Conservation (phyloP, 345 rosid species). For the Isatis tinctoria region DNA sequence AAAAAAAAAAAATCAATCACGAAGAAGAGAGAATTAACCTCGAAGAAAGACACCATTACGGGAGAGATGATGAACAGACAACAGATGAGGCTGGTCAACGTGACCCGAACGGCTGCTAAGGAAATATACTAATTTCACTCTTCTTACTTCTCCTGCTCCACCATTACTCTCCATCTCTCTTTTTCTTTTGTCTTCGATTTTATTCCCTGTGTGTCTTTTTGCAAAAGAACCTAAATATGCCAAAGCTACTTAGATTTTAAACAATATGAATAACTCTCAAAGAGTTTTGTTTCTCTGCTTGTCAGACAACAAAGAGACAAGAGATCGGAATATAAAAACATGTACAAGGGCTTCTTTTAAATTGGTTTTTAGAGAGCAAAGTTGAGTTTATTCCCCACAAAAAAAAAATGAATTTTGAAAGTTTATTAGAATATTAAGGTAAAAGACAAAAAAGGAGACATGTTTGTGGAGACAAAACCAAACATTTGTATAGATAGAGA, state of each 20-base stretch:
- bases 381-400: neutral
- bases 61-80: constrained; percentile 49
- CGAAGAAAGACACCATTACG: constrained; percentile 56
- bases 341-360: constrained; percentile 5
- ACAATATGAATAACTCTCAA: neutral
- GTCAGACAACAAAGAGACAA: constrained; percentile 27
- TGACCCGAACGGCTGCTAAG: constrained; percentile 50
- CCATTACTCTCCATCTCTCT: constrained; percentile 30
- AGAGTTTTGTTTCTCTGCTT: constrained; percentile 18
- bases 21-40: constrained; percentile 34
- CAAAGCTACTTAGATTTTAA: constrained; percentile 11
- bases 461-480: constrained; percentile 28
- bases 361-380: neutral
- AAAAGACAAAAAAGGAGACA: constrained; percentile 19
- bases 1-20: neutral
- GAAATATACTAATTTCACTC: constrained; percentile 65
- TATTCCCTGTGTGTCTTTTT: constrained; percentile 19
- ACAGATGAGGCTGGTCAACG: constrained; percentile 73
- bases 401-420: constrained; percentile 13
- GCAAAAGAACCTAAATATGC: neutral
- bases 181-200: neutral
- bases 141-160: constrained; percentile 49
- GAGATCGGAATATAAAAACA: constrained; percentile 3
- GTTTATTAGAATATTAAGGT: neutral
- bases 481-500: constrained; percentile 30